These are phyloP conservation scores for bread wheat (Triticum aestivum) DNA, from an alignment of 176 grass and related monocot species.

Conservation along the genomic window IWGSC_CS_RefSeq_v2.1 NC_057797.1:770880834-770881333, in stretches of 20 bases:
- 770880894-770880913: neutral
- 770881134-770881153: neutral
- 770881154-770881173: neutral
- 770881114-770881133: neutral
- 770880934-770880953: neutral
- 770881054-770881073: neutral
- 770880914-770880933: neutral
- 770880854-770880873: too few species aligned
- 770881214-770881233: neutral
- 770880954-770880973: neutral
- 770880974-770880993: neutral
- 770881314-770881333: conserved; percentile 91
- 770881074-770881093: neutral
- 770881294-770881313: conserved; percentile 80
- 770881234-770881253: neutral
- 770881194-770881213: neutral
- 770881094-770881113: neutral
- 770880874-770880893: neutral
- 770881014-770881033: neutral
- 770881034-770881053: neutral
- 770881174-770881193: neutral
- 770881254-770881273: conserved; percentile 50
- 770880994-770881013: neutral
- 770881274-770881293: conserved; percentile 61
- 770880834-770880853: neutral